phyloP scores from a whole-genome alignment of 768 basidiomycete species.

The Kwoniella sp. region DNA sequence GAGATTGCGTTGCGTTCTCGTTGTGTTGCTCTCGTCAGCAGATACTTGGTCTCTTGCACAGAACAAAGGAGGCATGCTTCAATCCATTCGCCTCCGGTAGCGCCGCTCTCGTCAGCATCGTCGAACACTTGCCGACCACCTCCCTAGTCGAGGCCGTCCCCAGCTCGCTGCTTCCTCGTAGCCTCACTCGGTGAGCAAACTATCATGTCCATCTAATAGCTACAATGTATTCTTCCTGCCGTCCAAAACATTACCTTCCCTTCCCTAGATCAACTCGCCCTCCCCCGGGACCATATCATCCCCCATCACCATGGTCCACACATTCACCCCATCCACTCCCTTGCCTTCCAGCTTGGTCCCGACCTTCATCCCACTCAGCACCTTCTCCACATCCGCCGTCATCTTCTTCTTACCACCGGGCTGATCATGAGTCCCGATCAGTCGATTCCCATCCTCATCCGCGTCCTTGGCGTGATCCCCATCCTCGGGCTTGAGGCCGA shows the following conservation, averaged over 20 bases:
- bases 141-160: too few species aligned
- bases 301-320: slow-evolving; percentile 50
- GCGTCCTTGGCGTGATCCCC: neutral
- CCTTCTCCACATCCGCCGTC: slow-evolving; percentile 11
- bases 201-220: too few species aligned
- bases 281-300: slow-evolving; percentile 40
- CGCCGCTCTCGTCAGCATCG: too few species aligned
- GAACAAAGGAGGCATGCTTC: too few species aligned
- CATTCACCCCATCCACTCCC: slow-evolving; percentile 25
- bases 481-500: slow-evolving; percentile 16
- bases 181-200: too few species aligned
- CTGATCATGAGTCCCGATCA: neutral
- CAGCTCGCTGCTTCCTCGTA: too few species aligned
- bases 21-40: too few species aligned
- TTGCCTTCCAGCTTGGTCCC: slow-evolving; percentile 20
- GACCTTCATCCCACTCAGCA: slow-evolving; percentile 28
- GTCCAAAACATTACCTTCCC: neutral
- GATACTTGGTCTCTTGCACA: too few species aligned
- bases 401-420: neutral
- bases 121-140: too few species aligned
- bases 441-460: slow-evolving; percentile 4
- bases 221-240: neutral
- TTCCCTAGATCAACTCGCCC: slow-evolving; percentile 24
- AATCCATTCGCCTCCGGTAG: too few species aligned
- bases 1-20: too few species aligned